Evolutionary conservation across 73 alveolate species (phyloP).

Genomic region (Uronychia setigera): DNA sequence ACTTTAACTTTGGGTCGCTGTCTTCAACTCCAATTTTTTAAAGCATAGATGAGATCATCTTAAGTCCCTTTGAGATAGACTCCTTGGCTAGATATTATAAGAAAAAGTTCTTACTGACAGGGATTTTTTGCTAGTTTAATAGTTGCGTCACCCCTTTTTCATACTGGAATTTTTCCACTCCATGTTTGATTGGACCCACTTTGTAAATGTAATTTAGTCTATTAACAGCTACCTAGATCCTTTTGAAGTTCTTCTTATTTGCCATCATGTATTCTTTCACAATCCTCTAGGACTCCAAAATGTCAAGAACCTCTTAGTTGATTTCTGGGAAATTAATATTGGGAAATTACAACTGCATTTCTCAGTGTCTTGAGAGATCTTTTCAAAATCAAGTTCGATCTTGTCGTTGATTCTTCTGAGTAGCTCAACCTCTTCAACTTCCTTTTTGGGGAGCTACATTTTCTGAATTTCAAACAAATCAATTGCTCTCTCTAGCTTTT

Average conservation of each 20-base stretch:
- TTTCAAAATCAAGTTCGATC: constrained; percentile 4
- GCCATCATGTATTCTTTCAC: not conserved
- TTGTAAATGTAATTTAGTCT: constrained; percentile 6
- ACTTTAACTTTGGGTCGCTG: not conserved
- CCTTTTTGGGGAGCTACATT: not conserved
- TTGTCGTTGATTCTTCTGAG: constrained; percentile 7
- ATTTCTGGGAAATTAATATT: not conserved
- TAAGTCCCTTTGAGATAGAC: not conserved
- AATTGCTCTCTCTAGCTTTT: not conserved
- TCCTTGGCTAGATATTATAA: not conserved
- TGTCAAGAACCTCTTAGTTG: not conserved
- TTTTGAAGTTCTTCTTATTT: not conserved
- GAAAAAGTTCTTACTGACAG: not conserved
- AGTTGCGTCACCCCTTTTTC: not conserved
- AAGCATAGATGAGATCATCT: not conserved
- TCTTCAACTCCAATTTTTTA: not conserved
- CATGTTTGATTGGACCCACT: not conserved
- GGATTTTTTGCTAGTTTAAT: not conserved
- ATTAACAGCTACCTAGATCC: constrained; percentile 1
- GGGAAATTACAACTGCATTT: not conserved
- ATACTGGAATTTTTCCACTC: not conserved
- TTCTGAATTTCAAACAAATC: not conserved
- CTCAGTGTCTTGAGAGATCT: not conserved
- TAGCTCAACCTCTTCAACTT: not conserved
- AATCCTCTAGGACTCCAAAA: not conserved